Base-by-base conservation (phyloP, 257 asterid species). In the Verbascum thapsus region DNA sequence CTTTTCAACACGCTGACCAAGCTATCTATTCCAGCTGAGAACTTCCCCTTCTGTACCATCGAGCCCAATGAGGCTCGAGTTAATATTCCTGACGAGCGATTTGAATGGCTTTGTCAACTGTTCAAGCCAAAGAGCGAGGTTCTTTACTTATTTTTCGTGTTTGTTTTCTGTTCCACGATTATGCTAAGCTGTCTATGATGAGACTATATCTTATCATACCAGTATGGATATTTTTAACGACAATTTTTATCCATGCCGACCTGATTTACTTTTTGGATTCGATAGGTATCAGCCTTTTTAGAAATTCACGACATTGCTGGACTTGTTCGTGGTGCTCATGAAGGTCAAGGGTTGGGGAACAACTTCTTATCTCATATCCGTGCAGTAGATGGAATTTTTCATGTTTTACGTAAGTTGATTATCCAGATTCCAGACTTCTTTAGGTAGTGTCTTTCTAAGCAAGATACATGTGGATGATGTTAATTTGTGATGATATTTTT, bases 291-390 rank as follows among this genome's bases (percentile, higher is more conserved):
- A 42, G 97, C 99, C 53, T 94, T 94, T 72, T 61, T 90, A 64
- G 99, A 94, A 78, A 90, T 90, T 79, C 99, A 94, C 68, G 99
- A 90, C 72, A 94, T 94, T 26, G 99, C 99, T 66, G 99, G 99
- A 63, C 85, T 94, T 64, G 99, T 94, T 67, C 87, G 95, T 58
- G 99, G 99, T 60, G 99, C 97, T 75, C 97, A 90, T 67, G 79
- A 88, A 77, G 99, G 99, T 38, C 96, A 90, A 73, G 99, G 99
- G 74, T 69, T 94, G 53, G 99, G 99, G 57, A 94, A 94, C 82
- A 90, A 78, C 74, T 94, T 94, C 80, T 81, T 94, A 68, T 90
- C 96, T 52, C 99, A 94, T 80, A 94, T 94, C 58, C 95, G 96
- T 41, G 97, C 99, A 2, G 99, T 94, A 69, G 99, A 94, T 82